phyloP scores from a whole-genome alignment of 2,329 filamentous ascomycete species.

The Penicillium sp. region DNA sequence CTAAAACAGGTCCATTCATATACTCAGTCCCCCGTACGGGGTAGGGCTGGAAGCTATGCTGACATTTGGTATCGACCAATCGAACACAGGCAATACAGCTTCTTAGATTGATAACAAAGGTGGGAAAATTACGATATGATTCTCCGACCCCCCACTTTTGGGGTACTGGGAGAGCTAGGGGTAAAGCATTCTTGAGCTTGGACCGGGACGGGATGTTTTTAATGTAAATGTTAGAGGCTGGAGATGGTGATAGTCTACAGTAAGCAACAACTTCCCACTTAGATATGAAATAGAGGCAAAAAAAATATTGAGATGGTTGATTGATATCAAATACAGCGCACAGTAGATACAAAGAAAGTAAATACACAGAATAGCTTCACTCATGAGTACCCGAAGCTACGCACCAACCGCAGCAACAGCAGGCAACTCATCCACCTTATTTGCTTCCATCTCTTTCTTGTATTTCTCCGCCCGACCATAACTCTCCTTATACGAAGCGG shows the following conservation, averaged over 20 bases:
- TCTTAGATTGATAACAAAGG: constrained; percentile 7
- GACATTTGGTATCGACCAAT: neutral
- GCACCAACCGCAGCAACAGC: constrained; percentile 17
- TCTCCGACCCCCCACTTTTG: constrained; percentile 10
- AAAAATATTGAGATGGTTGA: neutral
- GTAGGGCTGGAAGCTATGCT: neutral
- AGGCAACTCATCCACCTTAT: constrained; percentile 12
- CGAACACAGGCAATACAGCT: neutral
- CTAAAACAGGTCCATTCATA: constrained; percentile 1
- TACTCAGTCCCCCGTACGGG: neutral
- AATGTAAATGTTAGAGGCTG: neutral
- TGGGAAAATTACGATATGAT: constrained; percentile 4
- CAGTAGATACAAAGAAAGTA: neutral
- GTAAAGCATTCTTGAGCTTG: neutral
- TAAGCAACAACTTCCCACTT: neutral
- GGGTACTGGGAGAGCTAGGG: neutral
- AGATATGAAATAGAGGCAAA: neutral
- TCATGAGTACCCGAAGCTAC: neutral
- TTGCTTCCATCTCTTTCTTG: constrained; percentile 36
- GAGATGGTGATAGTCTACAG: neutral
- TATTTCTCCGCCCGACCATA: constrained; percentile 46
- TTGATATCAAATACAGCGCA: neutral
- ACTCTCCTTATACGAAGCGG: constrained; percentile 43
- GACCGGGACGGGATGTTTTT: neutral
- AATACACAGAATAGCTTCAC: neutral